Percentiles rank a stretch among this genome's conserved stretches.
These are phyloP conservation scores for Fusarium buharicum DNA, from an alignment of 2,329 filamentous ascomycete genomes.

Conservation along the genomic window DNA sequence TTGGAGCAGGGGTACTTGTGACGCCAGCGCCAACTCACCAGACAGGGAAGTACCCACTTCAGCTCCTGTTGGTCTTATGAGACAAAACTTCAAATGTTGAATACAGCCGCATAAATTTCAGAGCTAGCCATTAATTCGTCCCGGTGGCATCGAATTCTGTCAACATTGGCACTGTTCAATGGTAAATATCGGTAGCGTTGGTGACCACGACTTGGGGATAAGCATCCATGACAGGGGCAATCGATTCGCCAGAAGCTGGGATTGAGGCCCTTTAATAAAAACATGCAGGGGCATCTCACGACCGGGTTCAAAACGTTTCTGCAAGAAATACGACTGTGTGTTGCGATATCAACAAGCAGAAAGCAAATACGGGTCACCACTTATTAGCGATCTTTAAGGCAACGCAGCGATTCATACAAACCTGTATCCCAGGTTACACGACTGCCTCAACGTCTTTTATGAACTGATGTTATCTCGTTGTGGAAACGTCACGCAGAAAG, in stretches of 20 bases:
- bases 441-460: no score
- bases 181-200: constrained; percentile 1
- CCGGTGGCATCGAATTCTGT: no score
- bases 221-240: constrained; percentile 14
- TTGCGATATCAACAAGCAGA: no score
- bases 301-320: constrained; percentile 6
- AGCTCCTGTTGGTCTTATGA: neutral
- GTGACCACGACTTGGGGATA: constrained; percentile 14
- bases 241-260: constrained; percentile 30
- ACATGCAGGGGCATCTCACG: constrained; percentile 19
- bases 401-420: no score
- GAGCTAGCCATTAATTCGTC: neutral
- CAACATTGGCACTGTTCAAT: neutral
- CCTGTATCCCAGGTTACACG: no score
- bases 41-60: constrained; percentile 24
- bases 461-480: no score
- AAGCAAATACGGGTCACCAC: no score
- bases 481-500: no score
- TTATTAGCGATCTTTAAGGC: no score
- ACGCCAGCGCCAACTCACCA: constrained; percentile 9
- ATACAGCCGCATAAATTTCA: neutral
- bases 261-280: constrained; percentile 42
- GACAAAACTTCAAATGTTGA: neutral
- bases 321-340: neutral
- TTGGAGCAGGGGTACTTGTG: constrained; percentile 29